Evolutionary conservation across 495 filamentous ascomycete genomes (phyloP).

Genomic region (Neurospora sp.): DNA sequence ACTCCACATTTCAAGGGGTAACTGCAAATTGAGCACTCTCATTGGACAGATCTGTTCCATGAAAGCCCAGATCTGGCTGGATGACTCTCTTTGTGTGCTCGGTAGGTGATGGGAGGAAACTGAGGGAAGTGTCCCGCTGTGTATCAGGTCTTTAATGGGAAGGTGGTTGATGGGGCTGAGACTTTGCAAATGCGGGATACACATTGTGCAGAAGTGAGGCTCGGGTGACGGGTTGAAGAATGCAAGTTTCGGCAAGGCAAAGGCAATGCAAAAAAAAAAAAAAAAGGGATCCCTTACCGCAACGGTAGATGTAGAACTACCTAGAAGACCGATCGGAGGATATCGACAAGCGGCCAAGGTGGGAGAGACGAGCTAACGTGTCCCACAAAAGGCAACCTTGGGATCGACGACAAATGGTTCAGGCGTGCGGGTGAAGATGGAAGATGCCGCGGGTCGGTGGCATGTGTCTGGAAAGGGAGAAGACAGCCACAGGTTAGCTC

Average conservation of each 20-base stretch:
- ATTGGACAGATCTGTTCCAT: not conserved
- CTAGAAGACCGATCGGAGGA: constrained; percentile 34
- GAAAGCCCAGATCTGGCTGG: not conserved
- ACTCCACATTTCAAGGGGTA: not conserved
- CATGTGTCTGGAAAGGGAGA: constrained; percentile 36
- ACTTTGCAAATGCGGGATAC: not conserved
- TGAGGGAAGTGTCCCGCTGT: not conserved
- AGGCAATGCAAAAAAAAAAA: not conserved
- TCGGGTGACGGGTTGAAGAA: not conserved
- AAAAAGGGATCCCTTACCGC: constrained; percentile 52
- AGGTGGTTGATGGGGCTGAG: not conserved
- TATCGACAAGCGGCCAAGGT: constrained; percentile 32
- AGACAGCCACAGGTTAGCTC: constrained; percentile 22
- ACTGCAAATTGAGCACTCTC: not conserved
- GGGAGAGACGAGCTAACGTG: constrained; percentile 64
- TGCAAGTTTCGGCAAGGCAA: not conserved
- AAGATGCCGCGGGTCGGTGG: constrained; percentile 48
- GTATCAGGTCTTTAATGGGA: not conserved
- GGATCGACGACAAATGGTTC: constrained; percentile 26
- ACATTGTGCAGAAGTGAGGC: not conserved
- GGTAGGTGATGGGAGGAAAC: not conserved
- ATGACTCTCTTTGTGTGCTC: not conserved
- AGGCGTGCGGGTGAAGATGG: constrained; percentile 30
- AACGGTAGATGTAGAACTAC: constrained; percentile 41
- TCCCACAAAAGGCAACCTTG: constrained; percentile 47